Conservation (phyloP, 805 yeast species). For the Teunomyces aglyptinius region DNA sequence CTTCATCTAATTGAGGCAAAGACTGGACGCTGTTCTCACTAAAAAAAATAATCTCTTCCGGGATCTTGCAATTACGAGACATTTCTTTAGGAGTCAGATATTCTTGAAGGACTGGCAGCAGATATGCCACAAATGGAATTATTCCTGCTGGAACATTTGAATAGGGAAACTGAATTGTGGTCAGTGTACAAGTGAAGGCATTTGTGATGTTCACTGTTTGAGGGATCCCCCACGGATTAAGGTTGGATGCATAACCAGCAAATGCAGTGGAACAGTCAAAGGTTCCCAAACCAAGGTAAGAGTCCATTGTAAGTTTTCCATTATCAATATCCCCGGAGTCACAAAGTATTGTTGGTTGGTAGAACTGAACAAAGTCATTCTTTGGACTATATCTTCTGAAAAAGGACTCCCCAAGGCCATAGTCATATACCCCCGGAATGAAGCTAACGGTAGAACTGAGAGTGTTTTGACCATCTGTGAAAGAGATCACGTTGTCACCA, state of each 20-base stretch:
- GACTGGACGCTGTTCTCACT: too few species aligned
- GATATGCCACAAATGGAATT: background rate
- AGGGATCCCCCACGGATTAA: background rate
- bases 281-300: background rate
- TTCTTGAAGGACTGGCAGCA: background rate
- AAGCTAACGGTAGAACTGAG: slow-evolving; percentile 7
- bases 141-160: background rate
- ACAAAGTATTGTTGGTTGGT: background rate
- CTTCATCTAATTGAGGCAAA: too few species aligned
- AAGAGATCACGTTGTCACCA: slow-evolving; percentile 16
- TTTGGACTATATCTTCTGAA: too few species aligned
- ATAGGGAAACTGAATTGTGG: background rate
- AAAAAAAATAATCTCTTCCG: background rate
- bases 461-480: slow-evolving; percentile 15
- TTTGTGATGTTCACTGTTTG: background rate
- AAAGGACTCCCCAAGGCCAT: too few species aligned
- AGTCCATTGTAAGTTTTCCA: background rate
- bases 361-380: background rate
- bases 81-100: background rate
- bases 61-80: background rate
- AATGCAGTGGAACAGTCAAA: background rate
- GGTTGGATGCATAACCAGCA: background rate
- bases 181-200: background rate
- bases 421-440: background rate
- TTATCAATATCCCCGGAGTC: background rate